Evolutionary conservation across 495 filamentous ascomycete species (phyloP), one percentile per base, ranked within the genome.

Genomic region (Aspergillus heteromorphus): DNA sequence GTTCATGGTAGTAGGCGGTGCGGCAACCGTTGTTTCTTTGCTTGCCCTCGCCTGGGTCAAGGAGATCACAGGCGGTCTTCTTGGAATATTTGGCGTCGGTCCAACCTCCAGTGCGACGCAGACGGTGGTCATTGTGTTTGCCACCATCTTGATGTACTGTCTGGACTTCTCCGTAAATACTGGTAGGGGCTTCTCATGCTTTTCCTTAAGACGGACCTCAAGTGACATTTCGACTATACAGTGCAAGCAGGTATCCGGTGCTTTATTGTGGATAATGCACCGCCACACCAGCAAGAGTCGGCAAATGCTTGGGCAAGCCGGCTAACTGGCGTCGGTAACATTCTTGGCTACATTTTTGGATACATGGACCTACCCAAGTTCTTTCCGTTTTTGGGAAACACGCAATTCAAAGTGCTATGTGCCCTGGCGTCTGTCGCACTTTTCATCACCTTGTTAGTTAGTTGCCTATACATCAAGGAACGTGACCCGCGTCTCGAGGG

Each of bases 121-220:
- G 58, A 73, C 72, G 14, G 69, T 77, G 13, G 76, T 83, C 36
- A 89, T 92, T 53, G 70, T 87, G 17, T 72, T 85, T 25, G 91
- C 91, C 5, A 88, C 92, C n/a, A 64, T 89, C 21, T 83, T 86
- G 65, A 86, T 96, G 56, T 96, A 90, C 69, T 75, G 91, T 23
- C 77, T 96, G 27, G 91, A 96, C 67, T 92, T 96, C 67, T 79
- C 91, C 31, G 92, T 96, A 69, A 96, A 96, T 66, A 90, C 89
- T n/a, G 87, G 87, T 89, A 77, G 58, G 80, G 63, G 45, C 19
- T 10, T 23, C 14, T 51, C 23, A 40, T 51, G 9, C 51, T 45
- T 54, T 47, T 40, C 55, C 19, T 7, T 4, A 0, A 20, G 20
- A 17, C n/a, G 31, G 23, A 6, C 29, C 30, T 30, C 10, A 40